A percentile compares a stretch with the other conserved stretches of the same genome.
phyloP scores from a whole-genome alignment of 1,284 basidiomycete species.

The Stygiomarasmius scandens region DNA sequence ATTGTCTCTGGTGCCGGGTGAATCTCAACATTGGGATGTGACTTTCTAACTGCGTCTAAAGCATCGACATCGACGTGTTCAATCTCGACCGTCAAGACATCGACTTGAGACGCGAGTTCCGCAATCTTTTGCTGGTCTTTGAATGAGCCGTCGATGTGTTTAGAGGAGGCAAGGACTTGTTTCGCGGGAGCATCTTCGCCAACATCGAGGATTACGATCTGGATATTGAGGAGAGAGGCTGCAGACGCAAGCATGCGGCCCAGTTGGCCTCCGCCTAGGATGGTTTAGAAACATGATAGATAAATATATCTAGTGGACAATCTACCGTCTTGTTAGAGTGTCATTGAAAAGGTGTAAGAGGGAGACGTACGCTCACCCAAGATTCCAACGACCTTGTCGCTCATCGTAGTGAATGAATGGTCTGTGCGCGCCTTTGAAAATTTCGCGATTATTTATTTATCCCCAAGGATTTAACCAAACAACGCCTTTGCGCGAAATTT shows the following conservation, averaged over 20 bases:
- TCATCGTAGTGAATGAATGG: conserved; percentile 38
- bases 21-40: conserved; percentile 56
- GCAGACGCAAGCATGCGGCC: conserved; percentile 97
- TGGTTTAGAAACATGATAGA: conserved; percentile 3
- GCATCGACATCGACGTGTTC: conserved; percentile 92
- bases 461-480: neutral
- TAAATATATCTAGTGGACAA: too few species aligned
- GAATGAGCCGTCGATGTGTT: conserved; percentile 91
- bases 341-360: neutral
- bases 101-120: conserved; percentile 80
- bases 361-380: conserved; percentile 61
- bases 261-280: conserved; percentile 91
- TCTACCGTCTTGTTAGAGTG: neutral
- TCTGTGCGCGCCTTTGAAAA: neutral
- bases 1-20: conserved; percentile 89
- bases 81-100: conserved; percentile 95
- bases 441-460: neutral
- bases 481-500: neutral
- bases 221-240: conserved; percentile 87
- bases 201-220: conserved; percentile 87
- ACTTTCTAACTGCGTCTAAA: conserved; percentile 65
- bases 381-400: conserved; percentile 59
- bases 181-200: conserved; percentile 87
- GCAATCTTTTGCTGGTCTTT: conserved; percentile 81
- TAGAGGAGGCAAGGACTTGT: conserved; percentile 61